phyloP scores from a whole-genome alignment of 2,329 filamentous ascomycete species.

The Amphichorda felina region DNA sequence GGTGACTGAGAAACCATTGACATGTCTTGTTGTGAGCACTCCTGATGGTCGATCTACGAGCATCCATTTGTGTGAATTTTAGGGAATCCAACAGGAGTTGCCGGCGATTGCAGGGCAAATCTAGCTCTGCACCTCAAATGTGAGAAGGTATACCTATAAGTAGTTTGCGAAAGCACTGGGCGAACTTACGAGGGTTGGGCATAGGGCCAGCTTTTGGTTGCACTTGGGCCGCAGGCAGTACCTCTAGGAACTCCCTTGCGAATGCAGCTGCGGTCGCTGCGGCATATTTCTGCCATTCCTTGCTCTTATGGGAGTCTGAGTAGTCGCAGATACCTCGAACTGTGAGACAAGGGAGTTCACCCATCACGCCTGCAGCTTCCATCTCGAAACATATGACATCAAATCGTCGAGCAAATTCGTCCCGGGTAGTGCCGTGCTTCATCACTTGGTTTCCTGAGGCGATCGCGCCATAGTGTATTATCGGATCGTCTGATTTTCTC shows the following conservation, averaged over 20 bases:
- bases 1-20: slow-evolving; percentile 3
- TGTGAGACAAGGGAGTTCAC: slow-evolving; percentile 14
- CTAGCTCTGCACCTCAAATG: too few relatives aligned
- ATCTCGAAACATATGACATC: slow-evolving; percentile 13
- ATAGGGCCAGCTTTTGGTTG: too few relatives aligned
- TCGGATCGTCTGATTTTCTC: not conserved
- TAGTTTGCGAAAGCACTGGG: too few relatives aligned
- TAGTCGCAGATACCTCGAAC: slow-evolving; percentile 24
- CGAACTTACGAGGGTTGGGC: too few relatives aligned
- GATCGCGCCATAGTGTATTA: slow-evolving; percentile 9
- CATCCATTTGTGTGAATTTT: slow-evolving; percentile 21
- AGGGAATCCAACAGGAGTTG: slow-evolving; percentile 13
- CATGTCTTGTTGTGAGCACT: slow-evolving; percentile 24
- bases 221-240: too few relatives aligned
- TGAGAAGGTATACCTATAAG: too few relatives aligned
- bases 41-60: slow-evolving; percentile 20
- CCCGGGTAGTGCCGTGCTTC: slow-evolving; percentile 14
- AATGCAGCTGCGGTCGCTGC: slow-evolving; percentile 16
- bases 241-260: slow-evolving; percentile 4
- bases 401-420: slow-evolving; percentile 9
- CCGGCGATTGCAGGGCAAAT: too few relatives aligned
- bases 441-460: slow-evolving; percentile 20
- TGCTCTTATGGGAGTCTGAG: slow-evolving; percentile 23
- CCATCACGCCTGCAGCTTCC: slow-evolving; percentile 14
- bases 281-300: slow-evolving; percentile 10